A percentile compares a stretch with the other conserved stretches of the same genome.
Evolutionary conservation across 139 green algal genomes (phyloP).

Genomic region (Pseudopediastrum boryanum): DNA sequence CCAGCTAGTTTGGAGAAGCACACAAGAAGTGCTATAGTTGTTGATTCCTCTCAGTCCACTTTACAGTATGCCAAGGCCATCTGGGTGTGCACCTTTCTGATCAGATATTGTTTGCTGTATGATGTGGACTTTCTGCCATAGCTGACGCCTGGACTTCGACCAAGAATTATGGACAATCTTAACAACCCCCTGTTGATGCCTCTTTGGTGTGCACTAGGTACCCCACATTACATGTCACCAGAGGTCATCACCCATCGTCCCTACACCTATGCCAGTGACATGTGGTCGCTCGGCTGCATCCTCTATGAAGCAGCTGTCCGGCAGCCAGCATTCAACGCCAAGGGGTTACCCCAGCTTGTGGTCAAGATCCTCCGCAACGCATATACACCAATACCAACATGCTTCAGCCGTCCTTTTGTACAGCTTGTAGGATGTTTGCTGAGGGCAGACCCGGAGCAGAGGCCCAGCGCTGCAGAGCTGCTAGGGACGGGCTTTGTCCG

Average conservation of each 20-base stretch:
- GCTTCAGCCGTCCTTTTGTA: slow-evolving; percentile 52
- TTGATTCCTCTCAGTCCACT: too few species aligned
- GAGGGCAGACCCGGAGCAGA: slow-evolving; percentile 54
- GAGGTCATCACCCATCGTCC: slow-evolving; percentile 82
- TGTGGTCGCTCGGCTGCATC: slow-evolving; percentile 85
- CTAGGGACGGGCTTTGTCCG: slow-evolving; percentile 48
- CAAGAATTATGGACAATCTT: too few species aligned
- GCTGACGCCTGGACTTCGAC: too few species aligned
- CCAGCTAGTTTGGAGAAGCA: too few species aligned
- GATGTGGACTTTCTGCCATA: too few species aligned
- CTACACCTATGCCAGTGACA: slow-evolving; percentile 83
- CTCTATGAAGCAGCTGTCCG: slow-evolving; percentile 89
- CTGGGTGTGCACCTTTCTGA: too few species aligned
- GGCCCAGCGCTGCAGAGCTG: slow-evolving; percentile 48
- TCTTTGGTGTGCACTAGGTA: too few species aligned
- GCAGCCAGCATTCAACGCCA: slow-evolving; percentile 79
- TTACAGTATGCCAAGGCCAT: too few species aligned
- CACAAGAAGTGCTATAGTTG: too few species aligned
- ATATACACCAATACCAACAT: slow-evolving; percentile 53
- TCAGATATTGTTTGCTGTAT: too few species aligned
- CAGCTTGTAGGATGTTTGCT: slow-evolving; percentile 58
- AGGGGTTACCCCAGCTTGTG: slow-evolving; percentile 50
- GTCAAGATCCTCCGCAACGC: slow-evolving; percentile 64
- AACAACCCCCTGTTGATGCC: too few species aligned
- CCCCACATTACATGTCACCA: slow-evolving; percentile 70